phyloP scores from a whole-genome alignment of 371 early-diverging fungal genomes.

The Amoeboaphelidium protococcarum region DNA sequence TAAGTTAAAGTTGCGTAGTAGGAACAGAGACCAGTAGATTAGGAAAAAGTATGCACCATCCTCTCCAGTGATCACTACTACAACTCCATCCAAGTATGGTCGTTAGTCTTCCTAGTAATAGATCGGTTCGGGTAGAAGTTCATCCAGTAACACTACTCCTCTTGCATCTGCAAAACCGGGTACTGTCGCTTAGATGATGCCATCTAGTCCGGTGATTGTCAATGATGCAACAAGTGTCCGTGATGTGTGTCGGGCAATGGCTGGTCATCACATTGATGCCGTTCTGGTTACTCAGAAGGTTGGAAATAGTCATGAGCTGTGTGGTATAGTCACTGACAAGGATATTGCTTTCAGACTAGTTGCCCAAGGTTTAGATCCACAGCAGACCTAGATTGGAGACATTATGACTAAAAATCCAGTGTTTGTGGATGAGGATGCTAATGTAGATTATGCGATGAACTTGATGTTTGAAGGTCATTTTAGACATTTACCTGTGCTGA shows the following conservation, averaged over 20 bases:
- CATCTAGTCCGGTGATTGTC: neutral
- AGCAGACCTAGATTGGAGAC: constrained; percentile 43
- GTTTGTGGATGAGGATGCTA: constrained; percentile 47
- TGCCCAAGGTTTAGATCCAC: constrained; percentile 48
- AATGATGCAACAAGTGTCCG: constrained; percentile 21
- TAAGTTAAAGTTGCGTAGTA: too few species aligned
- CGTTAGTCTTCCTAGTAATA: too few species aligned
- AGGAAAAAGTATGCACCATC: too few species aligned
- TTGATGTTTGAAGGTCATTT: constrained; percentile 78
- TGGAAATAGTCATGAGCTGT: constrained; percentile 29
- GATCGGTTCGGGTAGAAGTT: constrained; percentile 59
- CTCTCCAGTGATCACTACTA: too few species aligned
- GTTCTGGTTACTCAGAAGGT: constrained; percentile 73
- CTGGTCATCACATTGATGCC: constrained; percentile 89
- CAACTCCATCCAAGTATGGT: too few species aligned
- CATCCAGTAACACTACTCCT: constrained; percentile 29
- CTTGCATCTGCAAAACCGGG: constrained; percentile 23
- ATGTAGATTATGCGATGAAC: constrained; percentile 72
- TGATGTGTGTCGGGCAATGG: constrained; percentile 86
- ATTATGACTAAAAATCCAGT: constrained; percentile 79
- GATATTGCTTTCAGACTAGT: constrained; percentile 59
- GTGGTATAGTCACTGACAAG: constrained; percentile 82
- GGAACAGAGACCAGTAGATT: too few species aligned
- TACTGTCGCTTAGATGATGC: neutral
- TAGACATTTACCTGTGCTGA: constrained; percentile 80